Base-by-base conservation (phyloP, 2,329 filamentous ascomycete species). In the Calonectria pseudoreteaudii region DNA sequence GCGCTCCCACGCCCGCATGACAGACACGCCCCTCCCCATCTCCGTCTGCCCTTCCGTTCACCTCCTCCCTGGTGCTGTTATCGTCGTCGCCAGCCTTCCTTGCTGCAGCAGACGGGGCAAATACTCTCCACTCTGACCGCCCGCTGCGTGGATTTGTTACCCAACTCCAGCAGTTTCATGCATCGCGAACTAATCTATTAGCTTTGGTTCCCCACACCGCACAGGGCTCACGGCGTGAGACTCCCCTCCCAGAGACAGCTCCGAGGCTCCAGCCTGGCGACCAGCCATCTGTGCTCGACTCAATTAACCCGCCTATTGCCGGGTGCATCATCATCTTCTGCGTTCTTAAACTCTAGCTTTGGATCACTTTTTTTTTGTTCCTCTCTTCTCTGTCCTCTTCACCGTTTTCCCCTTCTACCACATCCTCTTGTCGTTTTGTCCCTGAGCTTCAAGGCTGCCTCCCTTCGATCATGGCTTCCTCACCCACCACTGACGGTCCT, bases 391-490 rank as follows among this genome's bases (percentile, higher is more conserved):
- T 30, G 26, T 68, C 49, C 28, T 47, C 58, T 41, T 10, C 20
- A 28, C 23, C 52, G 36, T 60, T 18, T 64, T 18, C 68, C 44
- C 20, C 44, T 26, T 28, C 50, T 26, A 20, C 28, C 30, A 41
- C 28, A 18, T 30, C n/a, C 26, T 47, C 68, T 26, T 16, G 20
- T 64, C 23, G 10, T 18, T 30, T 23, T 23, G 26, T 66, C 47
- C n/a, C 9, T 11, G 65, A 71, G 71, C 76, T 74, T 68, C 60
- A 69, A 65, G 14, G 28, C 20, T 71, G 44, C 47, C 47, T 49
- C 69, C 13, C 47, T 60, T 23, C 70, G 11, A 77, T 66, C 75
- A 85, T 85, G 83, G 66, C 81, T 53, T 75, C 78, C 65, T 58
- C 70, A 71, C n/a, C 56, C 64, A 49, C 72, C 64, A 62, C 78